phyloP scores from a whole-genome alignment of 441 rosid genomes.

The Mallotus japonicus region DNA sequence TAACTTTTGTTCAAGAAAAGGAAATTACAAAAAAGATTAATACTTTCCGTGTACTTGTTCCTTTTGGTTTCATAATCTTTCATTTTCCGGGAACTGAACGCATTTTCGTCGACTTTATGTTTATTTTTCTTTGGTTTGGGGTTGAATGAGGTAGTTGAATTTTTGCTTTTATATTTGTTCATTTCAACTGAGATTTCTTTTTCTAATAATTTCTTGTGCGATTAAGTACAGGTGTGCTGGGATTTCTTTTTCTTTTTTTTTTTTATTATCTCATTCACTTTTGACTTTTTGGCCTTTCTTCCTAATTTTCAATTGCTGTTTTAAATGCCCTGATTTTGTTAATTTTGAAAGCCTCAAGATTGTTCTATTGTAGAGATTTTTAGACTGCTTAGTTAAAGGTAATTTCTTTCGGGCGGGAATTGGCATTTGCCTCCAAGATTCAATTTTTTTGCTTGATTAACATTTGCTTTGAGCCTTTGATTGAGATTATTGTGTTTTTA shows the following conservation, averaged over 20 bases:
- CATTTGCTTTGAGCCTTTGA: background rate
- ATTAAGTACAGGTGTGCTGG: background rate
- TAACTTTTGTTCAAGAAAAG: background rate
- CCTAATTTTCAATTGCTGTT: background rate
- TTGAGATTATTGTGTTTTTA: background rate
- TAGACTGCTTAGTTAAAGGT: background rate
- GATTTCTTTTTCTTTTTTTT: background rate
- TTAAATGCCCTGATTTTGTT: background rate
- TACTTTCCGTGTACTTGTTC: background rate
- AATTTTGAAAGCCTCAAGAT: background rate
- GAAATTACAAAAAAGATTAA: background rate
- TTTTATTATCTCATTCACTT: constrained; percentile 4
- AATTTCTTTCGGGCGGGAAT: background rate
- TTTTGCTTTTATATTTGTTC: background rate
- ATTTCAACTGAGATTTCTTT: background rate
- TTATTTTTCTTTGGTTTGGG: background rate
- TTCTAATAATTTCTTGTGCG: background rate
- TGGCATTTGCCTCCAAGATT: background rate
- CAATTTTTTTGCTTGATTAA: background rate
- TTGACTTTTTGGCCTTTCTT: background rate
- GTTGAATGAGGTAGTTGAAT: background rate
- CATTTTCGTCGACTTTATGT: too few relatives aligned
- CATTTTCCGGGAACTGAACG: constrained; percentile 1
- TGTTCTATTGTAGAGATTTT: background rate
- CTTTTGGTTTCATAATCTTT: background rate